Evolutionary conservation across 1,284 basidiomycete genomes (phyloP), one percentile per base, ranked within the genome.

Genomic region (Cerrena zonata): DNA sequence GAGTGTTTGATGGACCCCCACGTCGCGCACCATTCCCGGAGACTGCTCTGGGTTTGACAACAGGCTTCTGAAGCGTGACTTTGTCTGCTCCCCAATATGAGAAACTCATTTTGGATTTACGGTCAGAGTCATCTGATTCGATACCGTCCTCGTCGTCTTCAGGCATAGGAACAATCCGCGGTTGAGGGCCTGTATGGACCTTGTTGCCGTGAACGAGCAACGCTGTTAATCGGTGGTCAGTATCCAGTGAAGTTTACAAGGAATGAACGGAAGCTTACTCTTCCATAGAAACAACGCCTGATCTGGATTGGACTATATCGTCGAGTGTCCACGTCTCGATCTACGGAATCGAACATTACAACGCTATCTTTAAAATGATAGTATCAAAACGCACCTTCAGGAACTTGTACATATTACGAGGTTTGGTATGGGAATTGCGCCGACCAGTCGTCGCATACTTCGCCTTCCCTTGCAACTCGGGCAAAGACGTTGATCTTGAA

Each of bases 391-490:
- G 53, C 52, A 89, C 89, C 77, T 88, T 88, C 62, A 92, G 62
- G 62, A 91, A 92, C 65, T 87, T 90, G 70, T 96, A 95, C 63
- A 95, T 58, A 70, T 95, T 95, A 49, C 93, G 77, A n/a, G 91
- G 84, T 63, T 84, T 87, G 11, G 85, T 80, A 49, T 86, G 82
- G 18, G 81, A 74, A 54, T 78, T 84, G 54, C 89, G 73, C 56
- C 86, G 77, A 11, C 87, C 85, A 3, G 84, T 82, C 1, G 85
- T 88, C 7, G 83, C 85, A 66, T 86, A 86, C 65, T 89, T 91
- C n/a, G 81, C 74, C 62, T 87, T 88, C 42, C 83, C 82, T 65
- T 86, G 84, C 41, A 88, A 66, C 52, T 89, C 89, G n/a, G 85
- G 86, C 57, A 84, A 63, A n/a, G 83, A 88, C 57, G 76, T 89